phyloP scores from a whole-genome alignment of 257 asterid genomes.

The Apocynum venetum region DNA sequence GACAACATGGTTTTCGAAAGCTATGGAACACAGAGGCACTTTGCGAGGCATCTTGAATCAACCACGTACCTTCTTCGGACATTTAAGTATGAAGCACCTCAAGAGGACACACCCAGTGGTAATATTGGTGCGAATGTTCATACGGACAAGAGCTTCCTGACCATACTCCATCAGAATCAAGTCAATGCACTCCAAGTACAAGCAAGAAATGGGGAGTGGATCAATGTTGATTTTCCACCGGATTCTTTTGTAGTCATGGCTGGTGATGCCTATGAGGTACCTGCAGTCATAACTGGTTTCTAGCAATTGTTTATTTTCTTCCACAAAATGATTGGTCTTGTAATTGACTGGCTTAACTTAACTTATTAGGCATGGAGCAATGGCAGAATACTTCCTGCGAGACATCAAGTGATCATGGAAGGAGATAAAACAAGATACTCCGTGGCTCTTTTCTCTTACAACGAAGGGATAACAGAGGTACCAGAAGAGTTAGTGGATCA shows the following conservation, averaged over 20 bases:
- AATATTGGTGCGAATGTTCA: background rate
- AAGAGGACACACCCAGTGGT: background rate
- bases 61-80: conserved; percentile 53
- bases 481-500: conserved; percentile 33
- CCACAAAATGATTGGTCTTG: too few species aligned
- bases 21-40: conserved; percentile 46
- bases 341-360: too few species aligned
- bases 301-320: too few species aligned
- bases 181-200: conserved; percentile 8
- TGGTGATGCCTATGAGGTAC: conserved; percentile 45
- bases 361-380: conserved; percentile 37
- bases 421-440: conserved; percentile 21
- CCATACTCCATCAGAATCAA: conserved; percentile 5
- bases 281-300: too few species aligned
- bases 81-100: conserved; percentile 31
- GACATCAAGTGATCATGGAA: conserved; percentile 31
- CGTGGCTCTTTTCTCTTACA: conserved; percentile 20
- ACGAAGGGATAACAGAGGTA: conserved; percentile 11
- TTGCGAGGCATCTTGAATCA: conserved; percentile 37
- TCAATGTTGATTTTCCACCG: conserved; percentile 2
- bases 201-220: conserved; percentile 6
- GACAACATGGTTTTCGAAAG: conserved; percentile 54
- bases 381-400: conserved; percentile 26
- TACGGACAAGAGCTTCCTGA: conserved; percentile 10
- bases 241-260: conserved; percentile 30